Percentiles rank a stretch among this genome's conserved stretches.
Evolutionary conservation across 495 filamentous ascomycete species (phyloP).

Genomic region (Hyaloscypha finlandica): DNA sequence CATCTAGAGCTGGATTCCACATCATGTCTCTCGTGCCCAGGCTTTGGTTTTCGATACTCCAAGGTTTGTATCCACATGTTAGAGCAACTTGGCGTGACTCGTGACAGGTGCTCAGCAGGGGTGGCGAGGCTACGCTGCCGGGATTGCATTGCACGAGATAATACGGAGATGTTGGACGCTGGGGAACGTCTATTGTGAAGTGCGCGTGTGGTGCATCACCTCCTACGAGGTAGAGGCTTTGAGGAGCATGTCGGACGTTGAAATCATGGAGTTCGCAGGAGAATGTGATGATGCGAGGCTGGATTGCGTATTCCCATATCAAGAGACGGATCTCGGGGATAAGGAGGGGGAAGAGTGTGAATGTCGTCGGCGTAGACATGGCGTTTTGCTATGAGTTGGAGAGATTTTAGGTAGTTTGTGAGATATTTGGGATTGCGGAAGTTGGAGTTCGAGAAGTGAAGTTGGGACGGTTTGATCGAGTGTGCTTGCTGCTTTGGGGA

Average conservation of each 20-base stretch:
- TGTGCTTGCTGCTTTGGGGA: no score
- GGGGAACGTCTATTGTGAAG: constrained; percentile 1
- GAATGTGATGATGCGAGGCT: not conserved
- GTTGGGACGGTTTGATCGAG: no score
- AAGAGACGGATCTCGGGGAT: not conserved
- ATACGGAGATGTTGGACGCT: not conserved
- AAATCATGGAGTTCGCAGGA: not conserved
- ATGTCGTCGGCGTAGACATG: not conserved
- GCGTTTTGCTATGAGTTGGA: not conserved
- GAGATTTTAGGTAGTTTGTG: no score
- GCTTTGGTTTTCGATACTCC: not conserved
- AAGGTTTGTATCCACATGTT: not conserved
- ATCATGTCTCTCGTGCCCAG: not conserved
- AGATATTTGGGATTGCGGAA: no score
- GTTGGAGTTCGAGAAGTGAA: no score
- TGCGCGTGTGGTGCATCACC: not conserved
- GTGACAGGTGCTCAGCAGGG: not conserved
- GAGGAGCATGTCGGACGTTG: not conserved
- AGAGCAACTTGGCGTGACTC: not conserved
- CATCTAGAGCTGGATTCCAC: not conserved
- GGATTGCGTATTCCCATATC: constrained; percentile 1
- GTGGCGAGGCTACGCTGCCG: not conserved
- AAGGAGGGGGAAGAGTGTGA: not conserved
- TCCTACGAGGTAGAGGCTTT: not conserved
- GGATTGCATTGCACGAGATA: not conserved